phyloP scores from a whole-genome alignment of 768 basidiomycete genomes.

The Boletus rubroflammeus region DNA sequence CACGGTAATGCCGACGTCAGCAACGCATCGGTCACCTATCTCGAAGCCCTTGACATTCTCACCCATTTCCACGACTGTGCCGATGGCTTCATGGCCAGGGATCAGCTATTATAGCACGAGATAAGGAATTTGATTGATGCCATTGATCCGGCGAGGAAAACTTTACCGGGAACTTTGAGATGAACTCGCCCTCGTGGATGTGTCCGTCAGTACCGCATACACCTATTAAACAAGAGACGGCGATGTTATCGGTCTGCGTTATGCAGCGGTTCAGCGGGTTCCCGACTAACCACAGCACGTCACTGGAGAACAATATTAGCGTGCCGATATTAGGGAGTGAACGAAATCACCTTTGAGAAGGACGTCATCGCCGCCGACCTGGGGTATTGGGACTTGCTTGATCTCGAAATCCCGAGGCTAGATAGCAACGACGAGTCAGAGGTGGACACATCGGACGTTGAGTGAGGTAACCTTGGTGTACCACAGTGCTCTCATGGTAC shows the following conservation, averaged over 20 bases:
- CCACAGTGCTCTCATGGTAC: constrained; percentile 73
- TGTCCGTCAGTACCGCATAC: constrained; percentile 63
- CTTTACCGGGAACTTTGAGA: constrained; percentile 52
- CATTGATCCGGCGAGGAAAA: constrained; percentile 14
- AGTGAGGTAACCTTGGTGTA: constrained; percentile 53
- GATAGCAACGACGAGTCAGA: constrained; percentile 15
- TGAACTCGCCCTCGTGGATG: constrained; percentile 64
- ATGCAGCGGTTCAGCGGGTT: not conserved
- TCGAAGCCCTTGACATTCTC: constrained; percentile 76
- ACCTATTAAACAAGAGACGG: constrained; percentile 31
- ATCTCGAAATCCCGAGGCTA: constrained; percentile 68
- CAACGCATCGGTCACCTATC: constrained; percentile 79
- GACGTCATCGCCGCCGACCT: constrained; percentile 64
- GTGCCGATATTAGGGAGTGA: not conserved
- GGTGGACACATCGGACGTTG: not conserved
- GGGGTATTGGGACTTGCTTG: constrained; percentile 63
- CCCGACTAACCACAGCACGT: constrained; percentile 39
- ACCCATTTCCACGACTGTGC: constrained; percentile 67
- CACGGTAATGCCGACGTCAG: constrained; percentile 73
- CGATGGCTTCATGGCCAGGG: constrained; percentile 75
- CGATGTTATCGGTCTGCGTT: not conserved
- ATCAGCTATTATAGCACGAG: constrained; percentile 46
- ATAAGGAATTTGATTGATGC: constrained; percentile 19
- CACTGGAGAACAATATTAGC: constrained; percentile 29
- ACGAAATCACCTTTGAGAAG: constrained; percentile 59